A percentile compares a stretch with the other conserved stretches of the same genome.
These are phyloP conservation scores for Wickerhamomyces silvicola DNA, from an alignment of 805 yeast genomes.

Conservation along the genomic window DNA sequence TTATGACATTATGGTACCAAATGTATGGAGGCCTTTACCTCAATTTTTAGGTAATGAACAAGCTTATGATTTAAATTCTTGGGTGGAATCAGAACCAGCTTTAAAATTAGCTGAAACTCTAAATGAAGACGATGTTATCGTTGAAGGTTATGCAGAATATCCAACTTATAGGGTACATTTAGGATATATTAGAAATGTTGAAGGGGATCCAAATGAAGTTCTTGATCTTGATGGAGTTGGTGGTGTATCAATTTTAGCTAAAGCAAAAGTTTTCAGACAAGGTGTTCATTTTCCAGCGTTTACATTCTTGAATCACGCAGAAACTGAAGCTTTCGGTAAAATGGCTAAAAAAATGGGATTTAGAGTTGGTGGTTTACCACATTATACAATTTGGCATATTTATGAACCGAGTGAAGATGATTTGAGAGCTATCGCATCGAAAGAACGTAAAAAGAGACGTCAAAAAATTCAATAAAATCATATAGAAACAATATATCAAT, in stretches of 20 bases:
- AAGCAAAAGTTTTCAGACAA: slow-evolving; percentile 65
- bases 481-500: too few species aligned
- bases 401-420: slow-evolving; percentile 88
- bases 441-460: slow-evolving; percentile 62
- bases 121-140: slow-evolving; percentile 79
- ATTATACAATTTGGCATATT: slow-evolving; percentile 86
- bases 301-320: slow-evolving; percentile 79
- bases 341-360: slow-evolving; percentile 75
- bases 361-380: slow-evolving; percentile 82
- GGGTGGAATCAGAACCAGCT: slow-evolving; percentile 87
- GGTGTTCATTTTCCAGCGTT: slow-evolving; percentile 86
- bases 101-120: slow-evolving; percentile 55
- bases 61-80: slow-evolving; percentile 92
- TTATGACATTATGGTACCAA: slow-evolving; percentile 72
- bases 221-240: slow-evolving; percentile 80
- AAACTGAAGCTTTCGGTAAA: slow-evolving; percentile 83
- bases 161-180: slow-evolving; percentile 83
- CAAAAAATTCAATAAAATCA: too few species aligned
- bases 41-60: slow-evolving; percentile 86
- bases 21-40: slow-evolving; percentile 97
- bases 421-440: slow-evolving; percentile 56
- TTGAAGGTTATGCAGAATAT: slow-evolving; percentile 82
- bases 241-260: slow-evolving; percentile 76
- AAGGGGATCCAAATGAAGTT: slow-evolving; percentile 58
- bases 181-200: slow-evolving; percentile 59